Percentiles rank a stretch among this genome's conserved stretches.
Conservation (phyloP, 305 asterid species). For the Fraxinus floribunda region DNA sequence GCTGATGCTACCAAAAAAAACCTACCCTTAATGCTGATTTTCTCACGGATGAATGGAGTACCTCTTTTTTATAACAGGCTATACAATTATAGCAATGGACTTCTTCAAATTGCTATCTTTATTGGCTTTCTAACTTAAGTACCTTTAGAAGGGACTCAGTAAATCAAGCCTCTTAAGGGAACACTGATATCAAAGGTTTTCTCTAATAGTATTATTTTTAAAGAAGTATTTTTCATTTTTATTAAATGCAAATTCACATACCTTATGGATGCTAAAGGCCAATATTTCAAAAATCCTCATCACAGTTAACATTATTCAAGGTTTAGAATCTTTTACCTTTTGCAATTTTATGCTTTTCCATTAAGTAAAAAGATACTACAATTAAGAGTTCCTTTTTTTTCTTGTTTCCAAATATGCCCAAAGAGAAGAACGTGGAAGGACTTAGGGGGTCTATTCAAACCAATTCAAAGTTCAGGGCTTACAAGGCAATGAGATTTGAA, state of each 20-base stretch:
- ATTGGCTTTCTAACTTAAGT: not conserved
- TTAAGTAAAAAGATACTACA: not conserved
- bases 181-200: not conserved
- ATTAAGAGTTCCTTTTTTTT: not conserved
- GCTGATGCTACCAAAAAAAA: not conserved
- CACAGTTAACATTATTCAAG: not conserved
- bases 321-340: not conserved
- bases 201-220: not conserved
- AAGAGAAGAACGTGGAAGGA: not conserved
- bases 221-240: not conserved
- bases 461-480: constrained; percentile 30
- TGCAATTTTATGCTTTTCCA: not conserved
- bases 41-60: not conserved
- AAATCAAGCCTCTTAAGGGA: not conserved
- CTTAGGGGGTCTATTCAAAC: not conserved
- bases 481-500: constrained; percentile 53
- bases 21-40: not conserved
- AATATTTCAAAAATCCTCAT: not conserved
- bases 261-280: not conserved
- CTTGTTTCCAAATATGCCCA: not conserved
- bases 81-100: not conserved
- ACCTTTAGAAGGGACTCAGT: not conserved
- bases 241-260: not conserved
- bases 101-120: not conserved
- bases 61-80: not conserved